Evolutionary conservation across 768 basidiomycete genomes (phyloP), one percentile per base, ranked within the genome.

Genomic region (Naganishia friedmannii): DNA sequence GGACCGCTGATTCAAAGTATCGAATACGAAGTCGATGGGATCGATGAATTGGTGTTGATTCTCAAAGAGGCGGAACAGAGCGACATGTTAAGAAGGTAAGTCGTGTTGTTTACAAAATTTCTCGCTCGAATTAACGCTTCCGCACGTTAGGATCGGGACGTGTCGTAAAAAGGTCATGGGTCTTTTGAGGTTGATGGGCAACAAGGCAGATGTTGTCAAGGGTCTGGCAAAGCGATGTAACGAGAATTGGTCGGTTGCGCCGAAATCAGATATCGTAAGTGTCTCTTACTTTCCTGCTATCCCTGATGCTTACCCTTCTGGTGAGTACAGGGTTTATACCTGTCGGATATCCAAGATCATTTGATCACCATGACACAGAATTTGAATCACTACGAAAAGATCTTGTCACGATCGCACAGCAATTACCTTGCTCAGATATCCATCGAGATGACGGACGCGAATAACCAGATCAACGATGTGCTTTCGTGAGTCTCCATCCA

Each of bases 151-250:
- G 75, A 99, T 98, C 76, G 96, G 96, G 39, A 96, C 92, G 0
- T 98, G 96, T 79, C 86, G 96, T 71, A 99, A 98, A 86, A 98
- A 99, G 83, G 96, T 99, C 74, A 98, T 99, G 96, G 96, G 96
- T 21, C 82, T 99, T 32, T 81, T 99, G 67, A 83, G 96, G 73
- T 83, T 99, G 67, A 98, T 99, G 95, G 96, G 96, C 29, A 98
- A 96, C 82, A 99, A 99, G 84, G 96, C 96, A 66, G 96, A 99
- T 79, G 96, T 99, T 73, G 96, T 99, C 73, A 99, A 99, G 80
- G 96, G 96, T 12, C 84, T 98, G 53, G 96, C 96, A 28, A 99
- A 99, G 83, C 85, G 95, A 73, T 97, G 95, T 80, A 96, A 72
- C 42, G 70, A 98, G 83, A 93, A 98, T 77, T 98, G 95, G 96